phyloP scores from a whole-genome alignment of 164 flowering plant genomes.

The Platanus orientalis region DNA sequence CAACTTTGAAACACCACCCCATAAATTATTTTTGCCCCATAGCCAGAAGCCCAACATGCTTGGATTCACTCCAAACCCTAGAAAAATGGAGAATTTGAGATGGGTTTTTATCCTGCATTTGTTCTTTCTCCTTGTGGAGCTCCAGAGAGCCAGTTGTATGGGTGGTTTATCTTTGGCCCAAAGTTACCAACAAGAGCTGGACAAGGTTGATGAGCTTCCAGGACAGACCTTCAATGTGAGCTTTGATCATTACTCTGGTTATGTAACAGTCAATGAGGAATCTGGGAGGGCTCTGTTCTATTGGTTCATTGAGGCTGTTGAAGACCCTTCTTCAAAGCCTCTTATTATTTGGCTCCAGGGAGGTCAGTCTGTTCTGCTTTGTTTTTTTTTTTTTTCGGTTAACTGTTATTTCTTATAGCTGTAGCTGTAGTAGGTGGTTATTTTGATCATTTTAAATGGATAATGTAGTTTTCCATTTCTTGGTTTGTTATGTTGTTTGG shows the following conservation, averaged over 20 bases:
- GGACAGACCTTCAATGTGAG: constrained; percentile 61
- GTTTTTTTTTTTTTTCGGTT: too few relatives aligned
- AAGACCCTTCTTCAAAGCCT: constrained; percentile 81
- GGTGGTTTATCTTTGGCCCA: too few relatives aligned
- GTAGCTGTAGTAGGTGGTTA: too few relatives aligned
- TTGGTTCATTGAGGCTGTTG: constrained; percentile 83
- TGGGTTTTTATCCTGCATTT: constrained; percentile 24
- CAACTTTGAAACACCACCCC: too few relatives aligned
- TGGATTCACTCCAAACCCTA: not conserved
- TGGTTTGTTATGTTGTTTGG: too few relatives aligned
- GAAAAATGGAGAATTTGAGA: constrained; percentile 22
- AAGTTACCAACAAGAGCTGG: constrained; percentile 51
- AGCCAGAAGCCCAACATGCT: not conserved
- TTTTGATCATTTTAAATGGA: too few relatives aligned
- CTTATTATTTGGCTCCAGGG: constrained; percentile 92
- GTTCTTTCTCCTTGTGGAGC: constrained; percentile 11
- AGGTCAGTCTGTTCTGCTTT: constrained; percentile 58
- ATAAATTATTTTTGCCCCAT: too few relatives aligned
- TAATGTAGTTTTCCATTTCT: too few relatives aligned
- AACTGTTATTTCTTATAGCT: too few relatives aligned
- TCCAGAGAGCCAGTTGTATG: constrained; percentile 11
- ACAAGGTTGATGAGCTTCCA: constrained; percentile 53
- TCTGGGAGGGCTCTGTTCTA: constrained; percentile 79
- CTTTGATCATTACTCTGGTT: constrained; percentile 81
- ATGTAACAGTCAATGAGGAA: constrained; percentile 61